Evolutionary conservation across 176 grass and related monocot genomes (phyloP).

Genomic region (Typha latifolia): DNA sequence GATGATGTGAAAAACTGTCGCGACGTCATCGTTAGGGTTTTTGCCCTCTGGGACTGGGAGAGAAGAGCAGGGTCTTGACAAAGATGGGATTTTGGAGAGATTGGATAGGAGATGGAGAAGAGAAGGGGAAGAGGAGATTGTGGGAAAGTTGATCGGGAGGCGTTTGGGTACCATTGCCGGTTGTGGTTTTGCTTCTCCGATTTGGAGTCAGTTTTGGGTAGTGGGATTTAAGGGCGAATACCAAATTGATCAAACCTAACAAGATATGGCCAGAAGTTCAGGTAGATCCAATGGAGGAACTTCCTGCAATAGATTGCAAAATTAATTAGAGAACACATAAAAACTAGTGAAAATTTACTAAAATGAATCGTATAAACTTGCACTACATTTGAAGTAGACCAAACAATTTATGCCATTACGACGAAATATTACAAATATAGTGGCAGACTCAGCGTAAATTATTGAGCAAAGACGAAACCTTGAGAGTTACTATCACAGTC

Average conservation of each 20-base stretch:
- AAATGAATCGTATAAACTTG: no score
- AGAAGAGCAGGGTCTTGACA: background rate
- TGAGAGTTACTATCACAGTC: no score
- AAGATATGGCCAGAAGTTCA: slow-evolving; percentile 62
- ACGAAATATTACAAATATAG: slow-evolving; percentile 4
- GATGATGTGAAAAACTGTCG: slow-evolving; percentile 40
- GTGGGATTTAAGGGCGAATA: slow-evolving; percentile 4
- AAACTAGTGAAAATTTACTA: no score
- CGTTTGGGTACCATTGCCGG: background rate
- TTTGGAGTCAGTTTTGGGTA: no score
- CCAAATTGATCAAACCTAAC: slow-evolving; percentile 72
- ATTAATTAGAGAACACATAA: slow-evolving; percentile 3
- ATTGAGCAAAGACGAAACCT: no score
- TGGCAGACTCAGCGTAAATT: background rate
- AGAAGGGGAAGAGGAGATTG: background rate
- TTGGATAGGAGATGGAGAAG: background rate
- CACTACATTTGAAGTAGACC: no score
- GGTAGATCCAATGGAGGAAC: slow-evolving; percentile 52
- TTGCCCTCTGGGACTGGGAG: background rate
- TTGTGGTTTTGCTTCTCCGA: no score
- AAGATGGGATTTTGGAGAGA: background rate
- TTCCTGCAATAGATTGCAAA: slow-evolving; percentile 35
- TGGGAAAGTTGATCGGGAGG: background rate
- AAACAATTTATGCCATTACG: background rate
- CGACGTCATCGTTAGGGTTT: slow-evolving; percentile 8